A percentile compares a stretch with the other conserved stretches of the same genome.
phyloP scores from a whole-genome alignment of 208 protist species.

The Porcisia deanei region DNA sequence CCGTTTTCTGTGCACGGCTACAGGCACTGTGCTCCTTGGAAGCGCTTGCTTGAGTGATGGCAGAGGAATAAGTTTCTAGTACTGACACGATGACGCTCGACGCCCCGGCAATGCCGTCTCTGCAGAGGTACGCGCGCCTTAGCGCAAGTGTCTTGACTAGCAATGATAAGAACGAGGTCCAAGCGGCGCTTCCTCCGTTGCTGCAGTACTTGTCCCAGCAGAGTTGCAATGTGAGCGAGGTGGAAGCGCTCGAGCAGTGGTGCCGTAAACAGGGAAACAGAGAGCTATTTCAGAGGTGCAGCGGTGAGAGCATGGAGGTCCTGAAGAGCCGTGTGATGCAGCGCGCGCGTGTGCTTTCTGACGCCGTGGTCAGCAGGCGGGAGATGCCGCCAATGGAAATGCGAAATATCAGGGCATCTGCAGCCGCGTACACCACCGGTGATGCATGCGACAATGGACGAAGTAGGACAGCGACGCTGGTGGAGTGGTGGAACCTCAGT shows the following conservation, averaged over 20 bases:
- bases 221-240: constrained; percentile 22
- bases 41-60: background rate
- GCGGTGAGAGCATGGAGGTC: constrained; percentile 2
- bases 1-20: background rate
- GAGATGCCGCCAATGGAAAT: background rate
- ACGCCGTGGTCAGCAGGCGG: constrained; percentile 3
- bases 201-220: constrained; percentile 12
- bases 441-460: background rate
- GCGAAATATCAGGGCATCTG: background rate
- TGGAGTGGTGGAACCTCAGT: constrained; percentile 29
- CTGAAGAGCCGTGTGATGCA: constrained; percentile 6
- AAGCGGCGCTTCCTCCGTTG: background rate
- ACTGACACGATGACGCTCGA: background rate
- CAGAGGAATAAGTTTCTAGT: background rate
- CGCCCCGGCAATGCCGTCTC: background rate
- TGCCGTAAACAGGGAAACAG: background rate
- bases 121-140: constrained; percentile 13
- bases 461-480: constrained; percentile 4
- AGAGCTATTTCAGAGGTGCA: background rate
- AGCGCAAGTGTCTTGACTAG: background rate
- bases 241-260: constrained; percentile 22
- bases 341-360: constrained; percentile 1
- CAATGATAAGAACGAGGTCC: background rate
- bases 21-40: background rate
- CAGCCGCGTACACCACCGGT: background rate